phyloP scores from a whole-genome alignment of 495 filamentous ascomycete genomes.

The Daldinia bambusicola region DNA sequence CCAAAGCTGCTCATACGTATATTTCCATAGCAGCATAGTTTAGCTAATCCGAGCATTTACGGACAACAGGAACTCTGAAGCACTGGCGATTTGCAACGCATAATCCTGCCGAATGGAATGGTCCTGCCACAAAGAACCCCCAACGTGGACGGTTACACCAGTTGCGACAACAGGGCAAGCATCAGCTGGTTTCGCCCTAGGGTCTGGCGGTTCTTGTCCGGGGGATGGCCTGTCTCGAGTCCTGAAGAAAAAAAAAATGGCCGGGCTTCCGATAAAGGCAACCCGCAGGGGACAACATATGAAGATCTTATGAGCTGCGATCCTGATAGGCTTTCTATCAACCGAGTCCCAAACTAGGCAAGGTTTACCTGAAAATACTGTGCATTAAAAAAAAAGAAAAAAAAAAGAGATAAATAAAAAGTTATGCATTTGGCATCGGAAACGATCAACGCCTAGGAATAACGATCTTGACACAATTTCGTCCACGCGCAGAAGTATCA shows the following conservation, averaged over 20 bases:
- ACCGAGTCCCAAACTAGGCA: slow-evolving; percentile 31
- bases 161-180: slow-evolving; percentile 46
- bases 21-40: slow-evolving; percentile 1
- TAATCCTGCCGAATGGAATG: slow-evolving; percentile 18
- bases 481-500: slow-evolving; percentile 7
- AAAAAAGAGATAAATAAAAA: not conserved
- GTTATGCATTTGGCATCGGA: slow-evolving; percentile 38
- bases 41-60: slow-evolving; percentile 24
- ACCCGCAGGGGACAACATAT: slow-evolving; percentile 36
- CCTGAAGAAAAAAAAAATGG: slow-evolving; percentile 26
- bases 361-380: slow-evolving; percentile 19
- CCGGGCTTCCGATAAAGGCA: slow-evolving; percentile 44
- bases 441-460: slow-evolving; percentile 27
- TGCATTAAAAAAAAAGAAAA: slow-evolving; percentile 35
- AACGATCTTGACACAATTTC: slow-evolving; percentile 10
- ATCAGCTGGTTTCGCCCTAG: slow-evolving; percentile 46
- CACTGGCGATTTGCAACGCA: slow-evolving; percentile 29
- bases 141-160: slow-evolving; percentile 44
- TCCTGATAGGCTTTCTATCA: slow-evolving; percentile 45
- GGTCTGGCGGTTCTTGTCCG: slow-evolving; percentile 40
- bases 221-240: slow-evolving; percentile 39
- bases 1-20: not conserved
- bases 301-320: slow-evolving; percentile 41
- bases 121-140: not conserved
- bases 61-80: slow-evolving; percentile 29